Base-by-base conservation (phyloP, 441 rosid genomes). In the Euphorbia corollata region DNA sequence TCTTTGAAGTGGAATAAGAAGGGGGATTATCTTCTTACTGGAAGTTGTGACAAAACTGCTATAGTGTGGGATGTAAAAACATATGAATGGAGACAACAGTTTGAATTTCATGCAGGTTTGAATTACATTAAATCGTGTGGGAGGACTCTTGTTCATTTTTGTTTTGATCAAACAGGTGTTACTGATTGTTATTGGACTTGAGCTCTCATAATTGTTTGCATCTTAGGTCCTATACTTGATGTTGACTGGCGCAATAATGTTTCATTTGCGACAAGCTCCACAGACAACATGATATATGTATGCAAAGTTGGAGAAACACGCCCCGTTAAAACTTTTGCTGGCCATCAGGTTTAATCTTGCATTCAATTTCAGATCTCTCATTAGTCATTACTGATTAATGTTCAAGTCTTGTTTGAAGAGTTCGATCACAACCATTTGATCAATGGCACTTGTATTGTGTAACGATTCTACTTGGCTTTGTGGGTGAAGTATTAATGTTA, bases 61-160 rank as follows among this genome's bases (percentile, higher is more conserved):
- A 90, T 95, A 77, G 99, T 95, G 62, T 95, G 99, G 98, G 99
- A 91, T 75, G 99, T 89, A 51, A 91, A 88, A 83, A 86, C 89
- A 59, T 92, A 90, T 86, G 96, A 88, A 76, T 87, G 91, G 90
- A 90, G 80, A 68, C 98, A 94, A 71, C 98, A 91, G 74, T 91
- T 94, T 83, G 97, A 88, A 70, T 91, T 86, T 80, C 97, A 94
- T 78, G 32, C 92, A 79, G 99, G 98, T 91, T 53, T 51, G 18
- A 48, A n/a, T 19, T 60, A 5, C 66, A 56, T 61, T 56, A 5
- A 59, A 75, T 41, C 68, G 32, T 55, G 24, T 43, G 54, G 38
- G 18, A 50, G 0, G 64, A 19, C n/a, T n/a, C 34, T 30, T 65
- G 23, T 56, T 15, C 15, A 16, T 20, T 41, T 15, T 53, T 53